Evolutionary conservation across 1,284 basidiomycete genomes (phyloP).

Genomic region (Abortiporus biennis): DNA sequence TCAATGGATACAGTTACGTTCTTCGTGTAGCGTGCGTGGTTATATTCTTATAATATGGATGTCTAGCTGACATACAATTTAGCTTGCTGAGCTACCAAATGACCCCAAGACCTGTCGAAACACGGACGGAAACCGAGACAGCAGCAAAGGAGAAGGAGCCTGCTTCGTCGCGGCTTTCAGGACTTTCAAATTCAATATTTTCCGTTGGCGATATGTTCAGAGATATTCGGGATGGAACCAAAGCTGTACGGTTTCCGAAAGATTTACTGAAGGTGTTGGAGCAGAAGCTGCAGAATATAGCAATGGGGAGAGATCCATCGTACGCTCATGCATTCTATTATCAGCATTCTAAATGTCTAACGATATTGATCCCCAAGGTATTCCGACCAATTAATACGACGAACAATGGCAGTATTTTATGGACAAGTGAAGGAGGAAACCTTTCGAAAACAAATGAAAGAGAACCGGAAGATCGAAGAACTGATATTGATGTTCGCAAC

Average conservation of each 20-base stretch:
- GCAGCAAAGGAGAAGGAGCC: too few species aligned
- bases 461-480: slow-evolving; percentile 95
- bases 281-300: slow-evolving; percentile 81
- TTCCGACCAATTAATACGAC: slow-evolving; percentile 80
- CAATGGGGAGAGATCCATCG: slow-evolving; percentile 86
- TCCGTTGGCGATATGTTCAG: slow-evolving; percentile 82
- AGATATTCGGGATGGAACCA: slow-evolving; percentile 67
- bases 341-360: background rate
- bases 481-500: slow-evolving; percentile 95
- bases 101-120: slow-evolving; percentile 49
- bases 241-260: slow-evolving; percentile 88
- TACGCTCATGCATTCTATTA: slow-evolving; percentile 42
- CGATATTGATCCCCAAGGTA: slow-evolving; percentile 58
- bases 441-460: slow-evolving; percentile 88
- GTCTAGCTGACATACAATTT: background rate
- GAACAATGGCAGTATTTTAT: slow-evolving; percentile 89
- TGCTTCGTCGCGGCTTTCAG: too few species aligned
- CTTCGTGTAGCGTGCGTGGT: slow-evolving; percentile 69
- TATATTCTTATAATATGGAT: background rate
- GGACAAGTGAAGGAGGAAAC: slow-evolving; percentile 79
- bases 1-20: slow-evolving; percentile 50
- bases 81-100: slow-evolving; percentile 63
- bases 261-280: slow-evolving; percentile 87
- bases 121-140: slow-evolving; percentile 29
- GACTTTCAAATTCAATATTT: slow-evolving; percentile 64